phyloP scores from a whole-genome alignment of 768 basidiomycete genomes.

The Nidularia pulvinata region DNA sequence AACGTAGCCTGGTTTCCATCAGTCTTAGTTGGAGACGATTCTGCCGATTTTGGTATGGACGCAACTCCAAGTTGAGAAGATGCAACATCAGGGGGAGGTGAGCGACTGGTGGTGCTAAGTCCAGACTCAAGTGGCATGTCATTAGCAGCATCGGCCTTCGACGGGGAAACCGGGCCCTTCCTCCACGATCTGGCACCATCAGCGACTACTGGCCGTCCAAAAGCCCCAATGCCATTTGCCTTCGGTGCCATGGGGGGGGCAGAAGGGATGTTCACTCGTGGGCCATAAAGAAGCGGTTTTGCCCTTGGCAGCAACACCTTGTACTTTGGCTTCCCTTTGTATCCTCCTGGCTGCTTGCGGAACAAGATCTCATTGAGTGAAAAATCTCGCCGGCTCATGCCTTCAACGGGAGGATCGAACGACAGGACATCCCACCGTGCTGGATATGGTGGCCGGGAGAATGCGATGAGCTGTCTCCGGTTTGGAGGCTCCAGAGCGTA shows the following conservation, averaged over 20 bases:
- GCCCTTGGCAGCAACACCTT: constrained; percentile 38
- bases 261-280: constrained; percentile 25
- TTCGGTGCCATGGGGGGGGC: constrained; percentile 13
- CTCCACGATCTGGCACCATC: constrained; percentile 45
- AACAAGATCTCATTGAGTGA: constrained; percentile 70
- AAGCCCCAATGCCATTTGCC: constrained; percentile 27
- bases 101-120: constrained; percentile 62
- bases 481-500: constrained; percentile 40
- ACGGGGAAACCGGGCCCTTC: constrained; percentile 23
- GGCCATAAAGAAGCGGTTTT: constrained; percentile 15
- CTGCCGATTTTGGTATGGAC: constrained; percentile 27
- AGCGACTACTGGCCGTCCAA: constrained; percentile 39
- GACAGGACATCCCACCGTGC: constrained; percentile 67
- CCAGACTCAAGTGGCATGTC: constrained; percentile 9
- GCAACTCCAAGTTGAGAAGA: constrained; percentile 24
- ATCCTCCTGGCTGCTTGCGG: constrained; percentile 30
- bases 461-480: constrained; percentile 44
- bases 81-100: constrained; percentile 57
- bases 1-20: constrained; percentile 21
- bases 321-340: constrained; percentile 37
- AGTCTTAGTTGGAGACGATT: constrained; percentile 25
- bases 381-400: constrained; percentile 60
- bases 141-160: constrained; percentile 4
- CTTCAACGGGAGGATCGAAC: constrained; percentile 70
- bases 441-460: constrained; percentile 32